phyloP scores from a whole-genome alignment of 148 eudicot species.

The Camellia lanceoleosa region DNA sequence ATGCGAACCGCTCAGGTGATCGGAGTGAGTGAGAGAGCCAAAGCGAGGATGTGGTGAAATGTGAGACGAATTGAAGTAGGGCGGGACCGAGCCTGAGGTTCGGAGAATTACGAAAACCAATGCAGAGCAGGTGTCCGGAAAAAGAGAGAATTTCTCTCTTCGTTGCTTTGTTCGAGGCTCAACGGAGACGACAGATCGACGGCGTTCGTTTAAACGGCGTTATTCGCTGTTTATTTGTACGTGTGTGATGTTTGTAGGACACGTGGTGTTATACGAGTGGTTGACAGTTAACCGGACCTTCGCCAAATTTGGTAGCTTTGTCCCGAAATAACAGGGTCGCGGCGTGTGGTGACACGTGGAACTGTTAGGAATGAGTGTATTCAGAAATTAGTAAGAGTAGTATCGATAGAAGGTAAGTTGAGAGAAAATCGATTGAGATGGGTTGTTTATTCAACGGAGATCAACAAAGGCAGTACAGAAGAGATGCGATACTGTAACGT shows the following conservation, averaged over 20 bases:
- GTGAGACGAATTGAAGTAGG: not conserved
- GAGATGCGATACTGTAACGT: no score
- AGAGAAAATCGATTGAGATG: no score
- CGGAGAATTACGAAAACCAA: slow-evolving; percentile 17
- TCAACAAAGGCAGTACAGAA: no score
- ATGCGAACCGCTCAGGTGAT: not conserved
- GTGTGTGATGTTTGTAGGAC: not conserved
- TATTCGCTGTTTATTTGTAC: not conserved
- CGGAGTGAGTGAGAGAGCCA: not conserved
- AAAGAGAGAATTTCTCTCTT: not conserved
- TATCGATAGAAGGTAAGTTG: no score
- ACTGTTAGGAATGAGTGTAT: not conserved
- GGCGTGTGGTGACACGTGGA: not conserved
- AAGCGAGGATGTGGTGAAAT: not conserved
- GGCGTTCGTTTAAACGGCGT: not conserved
- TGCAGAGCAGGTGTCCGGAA: not conserved
- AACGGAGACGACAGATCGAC: slow-evolving; percentile 2
- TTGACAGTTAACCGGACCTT: not conserved
- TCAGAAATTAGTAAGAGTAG: no score
- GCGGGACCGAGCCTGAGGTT: not conserved
- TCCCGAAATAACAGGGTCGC: not conserved
- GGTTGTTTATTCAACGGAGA: no score
- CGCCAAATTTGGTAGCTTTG: not conserved
- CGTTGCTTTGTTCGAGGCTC: not conserved
- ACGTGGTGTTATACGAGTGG: not conserved